These are phyloP conservation scores for Pleoardoris graminearum DNA, from an alignment of 2,329 filamentous ascomycete species.

Conservation along the genomic window DNA sequence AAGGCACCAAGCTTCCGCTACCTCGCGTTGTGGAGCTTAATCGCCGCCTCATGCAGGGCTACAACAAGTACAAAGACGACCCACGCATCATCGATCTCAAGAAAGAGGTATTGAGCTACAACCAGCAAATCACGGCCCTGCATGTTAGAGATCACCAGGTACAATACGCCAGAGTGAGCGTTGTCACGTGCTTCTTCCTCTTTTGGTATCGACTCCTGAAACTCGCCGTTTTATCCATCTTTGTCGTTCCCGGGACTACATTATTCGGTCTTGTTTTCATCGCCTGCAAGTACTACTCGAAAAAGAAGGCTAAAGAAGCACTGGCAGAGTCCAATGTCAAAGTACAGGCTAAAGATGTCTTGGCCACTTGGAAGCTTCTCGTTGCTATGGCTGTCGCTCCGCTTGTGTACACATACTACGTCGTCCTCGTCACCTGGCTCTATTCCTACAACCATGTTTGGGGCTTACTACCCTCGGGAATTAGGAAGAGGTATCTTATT, in stretches of 20 bases:
- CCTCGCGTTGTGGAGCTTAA: slow-evolving; percentile 95
- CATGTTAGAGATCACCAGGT: slow-evolving; percentile 94
- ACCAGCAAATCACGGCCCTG: slow-evolving; percentile 80
- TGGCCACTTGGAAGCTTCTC: slow-evolving; percentile 49
- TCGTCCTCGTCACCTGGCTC: slow-evolving; percentile 37
- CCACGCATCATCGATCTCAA: slow-evolving; percentile 77
- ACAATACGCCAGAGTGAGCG: slow-evolving; percentile 83
- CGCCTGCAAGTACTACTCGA: slow-evolving; percentile 42
- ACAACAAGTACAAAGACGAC: slow-evolving; percentile 90
- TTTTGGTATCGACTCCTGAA: slow-evolving; percentile 81
- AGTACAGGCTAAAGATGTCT: slow-evolving; percentile 45
- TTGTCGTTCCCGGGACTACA: slow-evolving; percentile 81
- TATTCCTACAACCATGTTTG: slow-evolving; percentile 68
- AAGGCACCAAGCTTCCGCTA: slow-evolving; percentile 88
- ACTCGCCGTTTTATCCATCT: slow-evolving; percentile 73
- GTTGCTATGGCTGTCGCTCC: slow-evolving; percentile 46
- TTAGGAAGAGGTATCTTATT: slow-evolving; percentile 67
- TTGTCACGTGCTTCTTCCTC: slow-evolving; percentile 72
- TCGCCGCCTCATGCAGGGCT: slow-evolving; percentile 85
- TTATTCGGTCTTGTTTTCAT: slow-evolving; percentile 68
- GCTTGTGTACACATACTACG: slow-evolving; percentile 38
- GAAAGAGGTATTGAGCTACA: slow-evolving; percentile 79
- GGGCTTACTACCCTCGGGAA: slow-evolving; percentile 77
- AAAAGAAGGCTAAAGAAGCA: slow-evolving; percentile 44
- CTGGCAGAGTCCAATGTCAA: slow-evolving; percentile 48